Percentiles rank a stretch among this genome's conserved stretches.
These are phyloP conservation scores for Astrothelium subdiscretum DNA, from an alignment of 495 filamentous ascomycete genomes.

Conservation along the genomic window DNA sequence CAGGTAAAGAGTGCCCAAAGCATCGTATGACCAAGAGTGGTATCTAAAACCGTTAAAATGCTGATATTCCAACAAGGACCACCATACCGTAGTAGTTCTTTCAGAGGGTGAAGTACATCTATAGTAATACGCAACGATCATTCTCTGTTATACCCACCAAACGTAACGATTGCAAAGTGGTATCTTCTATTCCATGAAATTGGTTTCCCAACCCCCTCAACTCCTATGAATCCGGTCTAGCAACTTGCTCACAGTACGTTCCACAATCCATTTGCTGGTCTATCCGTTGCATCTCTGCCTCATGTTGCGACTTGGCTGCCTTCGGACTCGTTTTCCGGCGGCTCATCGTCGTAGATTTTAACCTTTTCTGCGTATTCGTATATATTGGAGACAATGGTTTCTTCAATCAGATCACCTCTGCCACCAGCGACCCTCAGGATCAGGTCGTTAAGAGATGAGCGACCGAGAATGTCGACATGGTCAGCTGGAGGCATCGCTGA, in stretches of 20 bases:
- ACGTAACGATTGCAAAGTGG: neutral
- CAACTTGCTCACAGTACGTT: neutral
- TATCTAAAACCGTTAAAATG: too few species aligned
- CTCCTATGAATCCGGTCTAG: neutral
- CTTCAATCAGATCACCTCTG: conserved; percentile 64
- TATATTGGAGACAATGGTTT: conserved; percentile 71
- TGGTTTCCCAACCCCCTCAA: neutral
- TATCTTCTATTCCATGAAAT: neutral
- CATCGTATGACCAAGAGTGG: too few species aligned
- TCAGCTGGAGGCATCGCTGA: conserved; percentile 42
- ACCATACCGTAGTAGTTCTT: too few species aligned
- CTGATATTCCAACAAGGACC: too few species aligned
- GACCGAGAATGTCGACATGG: conserved; percentile 90
- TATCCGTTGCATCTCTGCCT: too few species aligned
- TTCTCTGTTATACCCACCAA: too few species aligned
- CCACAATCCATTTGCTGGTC: too few species aligned
- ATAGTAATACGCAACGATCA: too few species aligned
- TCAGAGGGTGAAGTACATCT: too few species aligned
- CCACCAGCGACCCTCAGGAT: conserved; percentile 85
- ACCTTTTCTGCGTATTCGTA: conserved; percentile 68
- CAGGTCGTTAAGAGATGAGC: conserved; percentile 79
- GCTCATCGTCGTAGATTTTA: conserved; percentile 56
- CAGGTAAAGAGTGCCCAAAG: too few species aligned
- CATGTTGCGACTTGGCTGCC: too few species aligned
- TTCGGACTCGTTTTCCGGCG: neutral